These are phyloP conservation scores for Fusarium sp. DNA, from an alignment of 2,329 filamentous ascomycete genomes.

Conservation along the genomic window DNA sequence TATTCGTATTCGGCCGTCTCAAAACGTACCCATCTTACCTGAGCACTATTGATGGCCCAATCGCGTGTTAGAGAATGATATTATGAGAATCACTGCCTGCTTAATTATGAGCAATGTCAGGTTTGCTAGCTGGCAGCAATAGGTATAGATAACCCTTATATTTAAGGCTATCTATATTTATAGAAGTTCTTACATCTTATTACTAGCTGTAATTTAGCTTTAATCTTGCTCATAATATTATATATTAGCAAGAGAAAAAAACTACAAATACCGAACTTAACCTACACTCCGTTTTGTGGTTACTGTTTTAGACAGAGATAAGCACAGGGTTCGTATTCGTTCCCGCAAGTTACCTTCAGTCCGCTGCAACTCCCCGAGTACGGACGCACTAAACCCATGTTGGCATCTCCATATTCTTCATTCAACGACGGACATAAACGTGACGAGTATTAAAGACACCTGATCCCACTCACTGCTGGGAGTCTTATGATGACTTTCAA, in stretches of 20 bases:
- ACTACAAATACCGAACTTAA: neutral
- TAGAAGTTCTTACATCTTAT: too few relatives aligned
- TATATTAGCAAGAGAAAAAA: neutral
- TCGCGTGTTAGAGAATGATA: conserved; percentile 3
- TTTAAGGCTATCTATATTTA: too few relatives aligned
- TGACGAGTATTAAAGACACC: neutral
- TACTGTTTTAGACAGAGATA: neutral
- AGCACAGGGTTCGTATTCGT: conserved; percentile 16
- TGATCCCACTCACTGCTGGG: conserved; percentile 1
- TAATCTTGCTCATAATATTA: too few relatives aligned
- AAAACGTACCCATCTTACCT: neutral
- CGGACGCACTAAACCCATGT: conserved; percentile 2
- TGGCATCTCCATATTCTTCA: neutral
- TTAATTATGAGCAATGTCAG: too few relatives aligned
- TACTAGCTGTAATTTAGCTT: too few relatives aligned
- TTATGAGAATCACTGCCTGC: neutral
- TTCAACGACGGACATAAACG: neutral
- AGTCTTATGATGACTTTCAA: conserved; percentile 1
- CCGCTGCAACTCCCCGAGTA: conserved; percentile 6
- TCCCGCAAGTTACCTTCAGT: neutral
- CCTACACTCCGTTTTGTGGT: neutral
- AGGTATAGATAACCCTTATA: too few relatives aligned
- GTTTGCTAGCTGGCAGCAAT: too few relatives aligned
- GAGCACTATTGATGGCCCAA: neutral
- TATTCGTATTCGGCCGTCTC: conserved; percentile 40